Evolutionary conservation across 768 basidiomycete genomes (phyloP).

Genomic region (Phaeolepiota aurea): DNA sequence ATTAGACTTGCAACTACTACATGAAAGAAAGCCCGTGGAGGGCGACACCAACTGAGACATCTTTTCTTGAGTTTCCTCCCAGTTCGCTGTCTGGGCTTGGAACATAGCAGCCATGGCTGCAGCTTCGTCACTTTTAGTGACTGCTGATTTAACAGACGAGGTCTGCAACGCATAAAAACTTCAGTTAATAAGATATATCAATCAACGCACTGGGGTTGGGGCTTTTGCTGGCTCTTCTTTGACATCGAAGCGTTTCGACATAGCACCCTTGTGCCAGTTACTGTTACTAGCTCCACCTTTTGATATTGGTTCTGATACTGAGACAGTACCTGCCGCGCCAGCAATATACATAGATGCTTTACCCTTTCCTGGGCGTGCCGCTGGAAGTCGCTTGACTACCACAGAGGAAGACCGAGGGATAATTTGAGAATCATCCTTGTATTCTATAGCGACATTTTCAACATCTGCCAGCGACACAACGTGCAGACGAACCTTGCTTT

Average conservation of each 20-base stretch:
- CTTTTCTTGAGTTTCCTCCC: constrained; percentile 99
- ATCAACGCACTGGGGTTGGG: constrained; percentile 20
- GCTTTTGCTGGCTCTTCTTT: constrained; percentile 50
- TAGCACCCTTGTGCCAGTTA: constrained; percentile 63
- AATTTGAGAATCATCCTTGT: constrained; percentile 84
- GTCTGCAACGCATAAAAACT: constrained; percentile 13
- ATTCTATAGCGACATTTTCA: constrained; percentile 44
- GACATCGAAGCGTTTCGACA: constrained; percentile 87
- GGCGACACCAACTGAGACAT: constrained; percentile 95
- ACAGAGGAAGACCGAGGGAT: constrained; percentile 95
- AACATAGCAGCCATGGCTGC: constrained; percentile 99
- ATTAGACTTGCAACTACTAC: constrained; percentile 73
- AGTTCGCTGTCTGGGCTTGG: constrained; percentile 86
- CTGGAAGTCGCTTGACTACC: constrained; percentile 84
- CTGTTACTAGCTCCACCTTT: constrained; percentile 25
- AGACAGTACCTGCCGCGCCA: constrained; percentile 29
- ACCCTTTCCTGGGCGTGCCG: constrained; percentile 74
- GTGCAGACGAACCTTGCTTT: constrained; percentile 70
- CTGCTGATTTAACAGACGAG: constrained; percentile 30
- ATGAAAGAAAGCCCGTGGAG: constrained; percentile 45
- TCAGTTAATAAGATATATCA: constrained; percentile 4
- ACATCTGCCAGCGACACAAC: not conserved
- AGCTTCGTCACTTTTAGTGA: constrained; percentile 72
- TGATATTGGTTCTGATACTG: constrained; percentile 40
- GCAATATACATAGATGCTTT: constrained; percentile 73